Evolutionary conservation across 768 basidiomycete species (phyloP).

Genomic region (Rhodotorula kratochvilovae): DNA sequence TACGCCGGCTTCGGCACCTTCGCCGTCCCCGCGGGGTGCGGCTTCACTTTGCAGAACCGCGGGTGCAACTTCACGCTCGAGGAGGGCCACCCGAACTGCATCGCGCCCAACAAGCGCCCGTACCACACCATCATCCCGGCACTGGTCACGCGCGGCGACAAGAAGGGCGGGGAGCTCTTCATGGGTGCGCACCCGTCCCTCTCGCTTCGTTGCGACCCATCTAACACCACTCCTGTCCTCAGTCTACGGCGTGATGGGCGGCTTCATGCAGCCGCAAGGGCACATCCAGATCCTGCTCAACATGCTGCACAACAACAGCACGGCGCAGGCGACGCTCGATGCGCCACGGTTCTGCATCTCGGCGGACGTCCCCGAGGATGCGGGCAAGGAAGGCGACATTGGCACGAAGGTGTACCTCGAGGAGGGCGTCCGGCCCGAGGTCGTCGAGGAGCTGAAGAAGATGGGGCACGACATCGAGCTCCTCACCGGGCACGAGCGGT

Average conservation of each 20-base stretch:
- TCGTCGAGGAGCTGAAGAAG: conserved; percentile 63
- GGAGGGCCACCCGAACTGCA: conserved; percentile 76
- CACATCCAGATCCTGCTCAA: conserved; percentile 76
- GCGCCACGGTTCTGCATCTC: conserved; percentile 96
- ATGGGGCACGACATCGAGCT: conserved; percentile 83
- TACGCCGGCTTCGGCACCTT: conserved; percentile 68
- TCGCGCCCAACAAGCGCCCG: conserved; percentile 50
- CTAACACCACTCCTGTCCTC: background rate
- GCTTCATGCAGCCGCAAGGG: conserved; percentile 70
- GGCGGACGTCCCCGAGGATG: conserved; percentile 60
- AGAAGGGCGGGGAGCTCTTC: conserved; percentile 61
- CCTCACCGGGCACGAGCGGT: conserved; percentile 56
- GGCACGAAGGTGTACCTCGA: conserved; percentile 87
- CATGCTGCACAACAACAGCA: conserved; percentile 66
- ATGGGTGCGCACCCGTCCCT: conserved; percentile 52
- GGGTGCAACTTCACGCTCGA: conserved; percentile 76
- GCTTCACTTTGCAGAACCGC: conserved; percentile 93
- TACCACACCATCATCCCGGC: conserved; percentile 60
- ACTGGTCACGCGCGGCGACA: conserved; percentile 60
- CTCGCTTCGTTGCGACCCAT: conserved; percentile 4
- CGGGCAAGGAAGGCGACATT: conserved; percentile 58
- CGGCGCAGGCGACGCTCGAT: conserved; percentile 83
- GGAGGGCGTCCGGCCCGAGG: conserved; percentile 61
- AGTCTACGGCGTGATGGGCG: conserved; percentile 53
- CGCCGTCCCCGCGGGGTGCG: conserved; percentile 89